These are phyloP conservation scores for Diplocarpon rosae DNA, from an alignment of 2,329 filamentous ascomycete genomes.

Conservation along the genomic window DNA sequence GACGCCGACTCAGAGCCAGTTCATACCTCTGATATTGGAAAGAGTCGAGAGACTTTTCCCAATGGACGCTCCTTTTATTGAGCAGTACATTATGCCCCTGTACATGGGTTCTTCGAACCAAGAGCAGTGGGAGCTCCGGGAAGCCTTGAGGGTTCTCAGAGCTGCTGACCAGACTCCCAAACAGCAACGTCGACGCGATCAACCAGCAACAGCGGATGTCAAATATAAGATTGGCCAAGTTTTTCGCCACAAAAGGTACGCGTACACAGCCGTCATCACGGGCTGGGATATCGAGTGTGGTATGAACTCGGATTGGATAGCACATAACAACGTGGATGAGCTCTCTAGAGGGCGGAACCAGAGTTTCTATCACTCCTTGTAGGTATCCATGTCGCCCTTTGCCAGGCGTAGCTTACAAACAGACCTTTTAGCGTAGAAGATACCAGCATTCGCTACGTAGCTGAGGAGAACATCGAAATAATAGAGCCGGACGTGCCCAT, in stretches of 20 bases:
- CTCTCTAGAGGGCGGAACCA: constrained; percentile 50
- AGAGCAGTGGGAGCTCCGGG: constrained; percentile 31
- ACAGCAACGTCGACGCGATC: constrained; percentile 29
- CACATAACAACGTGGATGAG: constrained; percentile 50
- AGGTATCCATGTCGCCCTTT: constrained; percentile 32
- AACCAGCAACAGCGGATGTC: constrained; percentile 31
- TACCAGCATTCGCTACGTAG: constrained; percentile 60
- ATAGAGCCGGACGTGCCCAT: constrained; percentile 41
- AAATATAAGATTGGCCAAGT: constrained; percentile 69
- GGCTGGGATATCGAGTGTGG: constrained; percentile 61
- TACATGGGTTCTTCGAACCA: constrained; percentile 24
- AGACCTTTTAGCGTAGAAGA: constrained; percentile 47
- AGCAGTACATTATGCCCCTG: constrained; percentile 28
- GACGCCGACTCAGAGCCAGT: constrained; percentile 21
- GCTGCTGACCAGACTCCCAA: constrained; percentile 44
- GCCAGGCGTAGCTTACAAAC: constrained; percentile 13
- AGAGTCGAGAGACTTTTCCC: constrained; percentile 29
- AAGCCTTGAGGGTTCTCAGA: constrained; percentile 44
- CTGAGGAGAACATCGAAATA: constrained; percentile 71
- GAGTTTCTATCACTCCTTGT: constrained; percentile 83
- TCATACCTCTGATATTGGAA: constrained; percentile 28
- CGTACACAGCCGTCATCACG: constrained; percentile 70
- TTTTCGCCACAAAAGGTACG: constrained; percentile 71
- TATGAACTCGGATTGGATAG: constrained; percentile 48
- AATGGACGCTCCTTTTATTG: constrained; percentile 30